Conservation (phyloP, 1,139 yeast species). For the Lodderomyces parapsilosis region DNA sequence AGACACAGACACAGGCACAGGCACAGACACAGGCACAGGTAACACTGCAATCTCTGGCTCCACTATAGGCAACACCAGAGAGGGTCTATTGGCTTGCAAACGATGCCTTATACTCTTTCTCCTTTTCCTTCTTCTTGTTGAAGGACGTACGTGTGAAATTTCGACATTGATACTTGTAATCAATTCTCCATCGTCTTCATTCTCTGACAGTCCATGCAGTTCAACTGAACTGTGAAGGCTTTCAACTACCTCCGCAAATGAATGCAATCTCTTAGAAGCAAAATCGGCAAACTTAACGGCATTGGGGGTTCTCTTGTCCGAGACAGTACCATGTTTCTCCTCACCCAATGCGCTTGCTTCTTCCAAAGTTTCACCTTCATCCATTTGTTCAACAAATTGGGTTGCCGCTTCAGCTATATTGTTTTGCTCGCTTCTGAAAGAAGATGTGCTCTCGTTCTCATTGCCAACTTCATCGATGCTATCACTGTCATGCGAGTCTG, state of each 20-base stretch:
- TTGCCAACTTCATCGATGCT: not conserved
- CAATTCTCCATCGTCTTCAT: not conserved
- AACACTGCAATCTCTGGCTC: not conserved
- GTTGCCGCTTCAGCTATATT: not conserved
- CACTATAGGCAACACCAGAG: not conserved
- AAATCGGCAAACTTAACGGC: not conserved
- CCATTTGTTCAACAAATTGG: conserved; percentile 2
- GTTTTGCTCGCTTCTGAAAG: not conserved
- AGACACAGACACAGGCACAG: too few species aligned
- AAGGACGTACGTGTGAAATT: conserved; percentile 2
- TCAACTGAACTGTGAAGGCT: not conserved
- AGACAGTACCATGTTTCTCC: not conserved
- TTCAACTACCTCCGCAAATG: not conserved
- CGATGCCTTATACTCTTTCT: not conserved
- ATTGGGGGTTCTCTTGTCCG: not conserved
- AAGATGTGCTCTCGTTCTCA: not conserved
- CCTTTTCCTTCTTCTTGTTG: conserved; percentile 3
- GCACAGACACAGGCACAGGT: not conserved
- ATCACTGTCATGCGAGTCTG: not conserved
- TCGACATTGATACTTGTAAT: not conserved
- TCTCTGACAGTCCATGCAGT: not conserved
- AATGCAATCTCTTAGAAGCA: not conserved
- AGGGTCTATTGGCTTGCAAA: not conserved
- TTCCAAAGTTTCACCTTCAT: not conserved
- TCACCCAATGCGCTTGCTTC: not conserved